These are phyloP conservation scores for Vigna mungo DNA, from an alignment of 306 rosid species.

Conservation along the genomic window DNA sequence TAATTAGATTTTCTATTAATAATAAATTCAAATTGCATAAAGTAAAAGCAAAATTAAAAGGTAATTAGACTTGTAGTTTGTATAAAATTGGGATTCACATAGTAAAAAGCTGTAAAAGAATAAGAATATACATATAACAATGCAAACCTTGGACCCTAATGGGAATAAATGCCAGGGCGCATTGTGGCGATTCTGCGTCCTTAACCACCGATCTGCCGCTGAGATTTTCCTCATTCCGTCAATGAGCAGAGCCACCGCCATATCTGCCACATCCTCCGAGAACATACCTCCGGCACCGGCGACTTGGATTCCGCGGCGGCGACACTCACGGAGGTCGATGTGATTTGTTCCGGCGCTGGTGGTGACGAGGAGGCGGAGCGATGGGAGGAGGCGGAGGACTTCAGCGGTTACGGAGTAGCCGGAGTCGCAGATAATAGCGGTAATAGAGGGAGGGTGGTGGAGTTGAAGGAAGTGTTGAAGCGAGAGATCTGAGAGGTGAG, in stretches of 20 bases:
- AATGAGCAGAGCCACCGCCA: conserved; percentile 53
- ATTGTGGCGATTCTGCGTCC: conserved; percentile 7
- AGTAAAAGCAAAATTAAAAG: too few relatives aligned
- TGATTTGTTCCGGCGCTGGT: conserved; percentile 53
- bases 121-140: background rate
- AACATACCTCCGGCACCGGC: conserved; percentile 38
- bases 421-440: conserved; percentile 42
- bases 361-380: conserved; percentile 51
- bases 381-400: conserved; percentile 45
- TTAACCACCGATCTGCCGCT: conserved; percentile 53
- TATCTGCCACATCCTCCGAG: conserved; percentile 63
- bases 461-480: conserved; percentile 36
- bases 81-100: too few relatives aligned
- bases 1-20: too few relatives aligned
- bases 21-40: too few relatives aligned
- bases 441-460: conserved; percentile 33
- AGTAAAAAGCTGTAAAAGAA: too few relatives aligned
- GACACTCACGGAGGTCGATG: conserved; percentile 61
- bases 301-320: conserved; percentile 50
- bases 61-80: too few relatives aligned
- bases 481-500: conserved; percentile 30
- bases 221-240: conserved; percentile 54
- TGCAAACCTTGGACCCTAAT: conserved; percentile 51
- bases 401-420: conserved; percentile 18
- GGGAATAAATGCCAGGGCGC: conserved; percentile 39